Conservation (phyloP, 495 filamentous ascomycete genomes). For the Oidiodendron maius region DNA sequence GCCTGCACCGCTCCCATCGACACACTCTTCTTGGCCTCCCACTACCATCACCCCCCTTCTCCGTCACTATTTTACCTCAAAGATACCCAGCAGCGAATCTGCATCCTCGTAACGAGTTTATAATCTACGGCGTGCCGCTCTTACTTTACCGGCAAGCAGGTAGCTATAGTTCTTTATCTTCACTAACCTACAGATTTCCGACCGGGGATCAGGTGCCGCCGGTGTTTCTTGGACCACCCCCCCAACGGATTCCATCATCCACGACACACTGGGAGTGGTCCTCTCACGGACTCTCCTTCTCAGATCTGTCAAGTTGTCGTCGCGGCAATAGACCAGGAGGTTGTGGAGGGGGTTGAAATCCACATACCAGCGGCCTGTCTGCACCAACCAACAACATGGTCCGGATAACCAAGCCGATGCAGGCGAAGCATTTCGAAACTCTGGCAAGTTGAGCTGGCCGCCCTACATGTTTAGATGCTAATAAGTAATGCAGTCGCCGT, state of each 20-base stretch:
- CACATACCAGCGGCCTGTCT: constrained; percentile 39
- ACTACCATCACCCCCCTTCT: neutral
- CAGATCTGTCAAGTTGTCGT: constrained; percentile 18
- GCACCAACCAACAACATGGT: constrained; percentile 63
- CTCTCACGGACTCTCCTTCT: constrained; percentile 19
- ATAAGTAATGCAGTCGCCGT: constrained; percentile 62
- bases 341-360: constrained; percentile 19
- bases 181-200: constrained; percentile 7
- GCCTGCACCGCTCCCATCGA: constrained; percentile 26
- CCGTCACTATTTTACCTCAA: too few relatives aligned
- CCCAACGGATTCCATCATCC: constrained; percentile 8
- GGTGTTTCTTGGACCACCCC: neutral
- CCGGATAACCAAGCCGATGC: constrained; percentile 94
- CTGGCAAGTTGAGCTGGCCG: constrained; percentile 55
- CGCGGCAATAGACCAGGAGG: constrained; percentile 11
- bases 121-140: neutral
- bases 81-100: too few relatives aligned
- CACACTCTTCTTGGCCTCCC: constrained; percentile 19
- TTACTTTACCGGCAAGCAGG: constrained; percentile 1
- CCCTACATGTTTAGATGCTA: constrained; percentile 5
- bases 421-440: constrained; percentile 88
- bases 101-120: too few relatives aligned
- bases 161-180: neutral
- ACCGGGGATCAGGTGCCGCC: constrained; percentile 1
- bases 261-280: constrained; percentile 14